Evolutionary conservation across 148 eudicot species (phyloP).

Genomic region (Rhododendron vialii): DNA sequence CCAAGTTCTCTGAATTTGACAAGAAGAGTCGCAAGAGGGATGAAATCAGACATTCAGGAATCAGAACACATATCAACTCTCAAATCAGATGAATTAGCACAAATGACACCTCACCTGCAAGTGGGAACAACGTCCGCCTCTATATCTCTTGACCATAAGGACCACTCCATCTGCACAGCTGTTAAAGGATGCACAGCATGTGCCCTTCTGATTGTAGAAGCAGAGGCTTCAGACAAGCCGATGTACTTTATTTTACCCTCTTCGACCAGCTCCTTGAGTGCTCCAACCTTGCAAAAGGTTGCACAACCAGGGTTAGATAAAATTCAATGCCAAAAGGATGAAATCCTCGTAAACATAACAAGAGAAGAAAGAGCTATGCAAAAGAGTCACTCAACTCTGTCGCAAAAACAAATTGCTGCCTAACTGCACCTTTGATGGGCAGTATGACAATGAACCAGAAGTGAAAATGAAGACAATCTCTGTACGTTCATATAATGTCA

Average conservation of each 20-base stretch:
- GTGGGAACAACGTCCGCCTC: slow-evolving; percentile 8
- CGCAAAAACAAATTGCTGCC: not conserved
- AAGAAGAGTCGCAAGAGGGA: not conserved
- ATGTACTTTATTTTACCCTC: slow-evolving; percentile 11
- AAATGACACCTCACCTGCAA: slow-evolving; percentile 9
- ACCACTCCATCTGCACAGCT: slow-evolving; percentile 12
- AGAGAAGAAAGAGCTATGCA: not conserved
- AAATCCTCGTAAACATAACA: not conserved
- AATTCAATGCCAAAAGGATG: not conserved
- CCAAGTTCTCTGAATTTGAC: slow-evolving; percentile 7
- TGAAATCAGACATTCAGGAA: not conserved
- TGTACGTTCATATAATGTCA: not conserved
- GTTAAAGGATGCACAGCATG: slow-evolving; percentile 13
- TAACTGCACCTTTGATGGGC: not conserved
- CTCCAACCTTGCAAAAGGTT: not conserved
- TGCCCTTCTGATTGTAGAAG: slow-evolving; percentile 12
- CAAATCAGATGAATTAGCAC: not conserved
- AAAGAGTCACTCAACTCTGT: not conserved
- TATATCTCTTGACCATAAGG: slow-evolving; percentile 11
- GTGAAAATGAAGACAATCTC: not conserved
- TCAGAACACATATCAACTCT: not conserved
- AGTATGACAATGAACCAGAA: not conserved
- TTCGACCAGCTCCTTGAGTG: slow-evolving; percentile 4
- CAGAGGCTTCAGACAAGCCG: slow-evolving; percentile 9
- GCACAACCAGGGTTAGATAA: not conserved